Conservation (phyloP, 345 rosid species). For the Eucalyptus dawsonii region DNA sequence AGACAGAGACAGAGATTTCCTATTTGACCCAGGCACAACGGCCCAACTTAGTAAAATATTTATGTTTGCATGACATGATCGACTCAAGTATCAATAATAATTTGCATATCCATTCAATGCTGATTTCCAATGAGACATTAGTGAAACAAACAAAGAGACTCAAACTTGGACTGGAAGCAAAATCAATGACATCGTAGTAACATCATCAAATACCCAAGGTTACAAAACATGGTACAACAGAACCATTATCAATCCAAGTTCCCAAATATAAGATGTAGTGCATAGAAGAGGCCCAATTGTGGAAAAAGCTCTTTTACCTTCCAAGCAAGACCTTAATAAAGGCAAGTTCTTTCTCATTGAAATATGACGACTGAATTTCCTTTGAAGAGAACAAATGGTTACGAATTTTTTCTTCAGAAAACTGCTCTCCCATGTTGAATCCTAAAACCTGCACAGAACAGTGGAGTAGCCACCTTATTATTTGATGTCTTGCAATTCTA, state of each 20-base stretch:
- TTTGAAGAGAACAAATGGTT: slow-evolving; percentile 8
- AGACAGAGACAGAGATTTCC: background rate
- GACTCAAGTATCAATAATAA: background rate
- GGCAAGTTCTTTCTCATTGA: slow-evolving; percentile 31
- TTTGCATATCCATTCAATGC: background rate
- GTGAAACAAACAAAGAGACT: background rate
- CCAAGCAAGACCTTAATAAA: slow-evolving; percentile 57
- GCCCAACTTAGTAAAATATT: background rate
- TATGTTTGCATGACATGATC: background rate
- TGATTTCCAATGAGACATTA: background rate
- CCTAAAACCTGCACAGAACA: slow-evolving; percentile 43
- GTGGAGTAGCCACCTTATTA: background rate
- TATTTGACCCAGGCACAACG: background rate
- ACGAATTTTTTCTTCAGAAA: slow-evolving; percentile 7
- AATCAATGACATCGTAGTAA: background rate
- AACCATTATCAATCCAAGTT: background rate
- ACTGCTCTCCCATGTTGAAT: slow-evolving; percentile 14
- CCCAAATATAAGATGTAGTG: background rate
- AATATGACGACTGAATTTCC: slow-evolving; percentile 7
- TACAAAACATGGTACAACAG: background rate
- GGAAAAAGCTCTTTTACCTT: slow-evolving; percentile 35
- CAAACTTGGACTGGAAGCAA: background rate
- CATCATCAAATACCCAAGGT: background rate
- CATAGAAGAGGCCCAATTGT: background rate
- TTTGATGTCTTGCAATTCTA: background rate